phyloP scores from a whole-genome alignment of 352 stramenopile genomes.

The Chrysophaeum taylorii region DNA sequence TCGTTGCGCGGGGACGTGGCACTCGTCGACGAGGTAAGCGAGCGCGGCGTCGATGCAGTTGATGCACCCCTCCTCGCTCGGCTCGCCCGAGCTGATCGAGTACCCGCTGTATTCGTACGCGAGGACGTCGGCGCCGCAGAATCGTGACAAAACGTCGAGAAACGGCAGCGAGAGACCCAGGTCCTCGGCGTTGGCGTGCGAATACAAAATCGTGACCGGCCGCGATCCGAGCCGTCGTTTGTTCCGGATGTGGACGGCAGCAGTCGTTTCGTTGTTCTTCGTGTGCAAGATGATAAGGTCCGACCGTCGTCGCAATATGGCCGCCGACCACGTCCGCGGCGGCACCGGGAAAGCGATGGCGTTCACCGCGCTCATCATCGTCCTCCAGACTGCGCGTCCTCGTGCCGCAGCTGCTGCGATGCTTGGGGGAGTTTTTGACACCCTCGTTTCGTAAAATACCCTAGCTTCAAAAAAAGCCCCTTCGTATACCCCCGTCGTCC shows the following conservation, averaged over 20 bases:
- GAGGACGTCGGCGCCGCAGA: slow-evolving; percentile 57
- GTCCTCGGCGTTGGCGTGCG: slow-evolving; percentile 60
- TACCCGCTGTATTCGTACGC: slow-evolving; percentile 65
- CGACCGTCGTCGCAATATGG: background rate
- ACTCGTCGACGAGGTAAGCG: slow-evolving; percentile 34
- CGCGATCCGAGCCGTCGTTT: background rate
- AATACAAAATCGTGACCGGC: slow-evolving; percentile 52
- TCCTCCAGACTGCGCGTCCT: background rate
- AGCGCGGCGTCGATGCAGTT: slow-evolving; percentile 43
- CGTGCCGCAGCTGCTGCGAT: too few relatives aligned
- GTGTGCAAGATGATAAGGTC: background rate
- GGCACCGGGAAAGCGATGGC: background rate
- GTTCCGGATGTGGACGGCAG: background rate
- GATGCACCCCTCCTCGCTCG: slow-evolving; percentile 46
- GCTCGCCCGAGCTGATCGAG: slow-evolving; percentile 28
- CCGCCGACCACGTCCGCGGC: background rate
- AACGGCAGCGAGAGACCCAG: slow-evolving; percentile 55
- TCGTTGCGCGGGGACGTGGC: background rate
- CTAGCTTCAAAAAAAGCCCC: too few relatives aligned
- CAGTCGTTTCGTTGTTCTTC: background rate
- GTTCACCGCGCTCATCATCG: background rate
- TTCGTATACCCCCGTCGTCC: too few relatives aligned
- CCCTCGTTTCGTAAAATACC: too few relatives aligned
- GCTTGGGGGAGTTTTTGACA: too few relatives aligned
- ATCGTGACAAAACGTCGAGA: slow-evolving; percentile 54